Conservation (phyloP, 345 rosid species). For the Crucihimalaya himalaica region DNA sequence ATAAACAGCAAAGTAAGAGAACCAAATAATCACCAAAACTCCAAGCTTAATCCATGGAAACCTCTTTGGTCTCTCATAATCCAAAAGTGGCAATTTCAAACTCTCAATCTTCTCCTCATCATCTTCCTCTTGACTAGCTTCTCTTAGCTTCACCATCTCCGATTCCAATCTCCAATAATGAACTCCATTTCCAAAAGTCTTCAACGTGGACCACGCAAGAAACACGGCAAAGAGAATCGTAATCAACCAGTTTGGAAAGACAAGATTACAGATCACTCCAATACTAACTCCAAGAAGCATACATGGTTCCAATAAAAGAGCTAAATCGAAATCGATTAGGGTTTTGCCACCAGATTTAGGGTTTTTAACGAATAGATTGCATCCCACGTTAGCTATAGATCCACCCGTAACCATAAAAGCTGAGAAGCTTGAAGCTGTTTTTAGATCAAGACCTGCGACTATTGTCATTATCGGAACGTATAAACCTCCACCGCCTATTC, state of each 20-base stretch:
- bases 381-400: conserved; percentile 74
- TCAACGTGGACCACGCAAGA: conserved; percentile 76
- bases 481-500: conserved; percentile 89
- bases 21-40: conserved; percentile 66
- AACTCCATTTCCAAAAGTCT: conserved; percentile 70
- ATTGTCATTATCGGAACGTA: conserved; percentile 73
- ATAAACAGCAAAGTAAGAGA: conserved; percentile 62
- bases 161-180: conserved; percentile 67
- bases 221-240: conserved; percentile 67
- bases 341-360: conserved; percentile 48
- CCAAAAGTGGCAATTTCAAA: conserved; percentile 49
- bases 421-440: conserved; percentile 74
- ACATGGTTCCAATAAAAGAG: conserved; percentile 72
- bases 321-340: conserved; percentile 66
- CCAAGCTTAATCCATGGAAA: conserved; percentile 79
- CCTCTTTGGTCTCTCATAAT: conserved; percentile 25
- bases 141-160: conserved; percentile 40
- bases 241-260: conserved; percentile 84
- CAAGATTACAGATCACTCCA: conserved; percentile 73
- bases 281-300: conserved; percentile 85
- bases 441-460: conserved; percentile 69
- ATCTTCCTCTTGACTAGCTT: neutral
- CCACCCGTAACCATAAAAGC: conserved; percentile 96
- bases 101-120: conserved; percentile 27
- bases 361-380: conserved; percentile 46